A percentile compares a stretch with the other conserved stretches of the same genome.
phyloP scores from a whole-genome alignment of 305 asterid species.

The Solanum hybrid region DNA sequence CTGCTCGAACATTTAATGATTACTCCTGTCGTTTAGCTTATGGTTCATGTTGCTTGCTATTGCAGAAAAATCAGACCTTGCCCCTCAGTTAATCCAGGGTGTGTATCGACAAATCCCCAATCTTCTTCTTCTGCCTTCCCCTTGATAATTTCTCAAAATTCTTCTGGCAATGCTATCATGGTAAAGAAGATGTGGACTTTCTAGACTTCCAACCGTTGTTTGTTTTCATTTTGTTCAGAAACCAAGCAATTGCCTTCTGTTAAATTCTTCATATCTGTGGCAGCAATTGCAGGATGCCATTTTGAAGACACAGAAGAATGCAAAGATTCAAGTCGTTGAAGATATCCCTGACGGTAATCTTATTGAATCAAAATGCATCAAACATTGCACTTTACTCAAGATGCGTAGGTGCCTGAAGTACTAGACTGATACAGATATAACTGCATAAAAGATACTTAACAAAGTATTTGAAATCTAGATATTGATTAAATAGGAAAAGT shows the following conservation, averaged over 20 bases:
- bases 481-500: not conserved
- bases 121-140: slow-evolving; percentile 76
- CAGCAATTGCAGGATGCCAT: slow-evolving; percentile 72
- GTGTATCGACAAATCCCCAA: slow-evolving; percentile 69
- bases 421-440: not conserved
- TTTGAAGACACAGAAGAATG: slow-evolving; percentile 68
- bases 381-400: not conserved
- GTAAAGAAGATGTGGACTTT: not conserved
- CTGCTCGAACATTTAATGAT: not conserved
- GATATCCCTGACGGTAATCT: slow-evolving; percentile 50
- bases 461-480: not conserved
- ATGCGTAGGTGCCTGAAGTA: not conserved
- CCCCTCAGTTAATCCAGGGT: slow-evolving; percentile 82
- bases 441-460: not conserved
- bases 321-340: slow-evolving; percentile 49
- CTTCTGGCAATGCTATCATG: slow-evolving; percentile 44
- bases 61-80: slow-evolving; percentile 80
- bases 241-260: not conserved
- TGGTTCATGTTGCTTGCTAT: not conserved
- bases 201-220: not conserved
- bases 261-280: not conserved
- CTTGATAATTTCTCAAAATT: slow-evolving; percentile 48
- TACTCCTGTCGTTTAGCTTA: not conserved
- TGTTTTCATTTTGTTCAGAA: not conserved
- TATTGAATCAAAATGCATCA: not conserved